Base-by-base conservation (phyloP, 192 early-diverging fungal genomes). In the Linnemannia exigua region DNA sequence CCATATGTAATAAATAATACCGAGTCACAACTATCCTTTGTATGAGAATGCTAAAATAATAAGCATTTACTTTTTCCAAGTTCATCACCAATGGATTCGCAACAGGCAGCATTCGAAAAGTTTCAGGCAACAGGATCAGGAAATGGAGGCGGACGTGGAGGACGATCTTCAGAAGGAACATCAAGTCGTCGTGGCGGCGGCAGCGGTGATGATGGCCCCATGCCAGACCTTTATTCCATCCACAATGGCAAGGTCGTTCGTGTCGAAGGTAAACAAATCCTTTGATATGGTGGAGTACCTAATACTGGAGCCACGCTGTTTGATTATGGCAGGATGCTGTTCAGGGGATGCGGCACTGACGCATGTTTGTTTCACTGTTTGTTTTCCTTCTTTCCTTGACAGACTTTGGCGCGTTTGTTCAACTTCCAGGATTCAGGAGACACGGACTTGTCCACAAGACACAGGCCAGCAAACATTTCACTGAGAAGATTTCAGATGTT, bases 371-470 rank as follows among this genome's bases (percentile, higher is more conserved):
- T n/a, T n/a, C n/a, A n/a, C n/a, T n/a, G n/a, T n/a, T n/a, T n/a
- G n/a, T n/a, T n/a, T n/a, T n/a, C n/a, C 36, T 41, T 19, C 33
- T 17, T 41, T 31, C 14, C 61, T 79, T n/a, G n/a, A n/a, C n/a
- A 85, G 88, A 85, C 31, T 89, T 74, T 75, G 88, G 88, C 5
- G 88, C 88, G 1, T 89, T 89, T 80, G 76, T 88, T 9, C 79
- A 89, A 67, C 75, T 89, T 35, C 79, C 80, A 54, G 82, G 81
- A 1, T 72, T 76, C 44, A 52, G 52, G 41, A 79, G 50, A 67
- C 77, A 87, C 17, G 88, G 88, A 16, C 74, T 89, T 12, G 87
- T 89, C 0, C 80, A 88, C 51, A 89, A 84, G 63, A 80, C 61
- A 1, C 88, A 89, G 41, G 50, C 79, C n/a, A 88, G 87, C 51